phyloP scores from a whole-genome alignment of 2,329 filamentous ascomycete genomes.

The Diaporthe citri region DNA sequence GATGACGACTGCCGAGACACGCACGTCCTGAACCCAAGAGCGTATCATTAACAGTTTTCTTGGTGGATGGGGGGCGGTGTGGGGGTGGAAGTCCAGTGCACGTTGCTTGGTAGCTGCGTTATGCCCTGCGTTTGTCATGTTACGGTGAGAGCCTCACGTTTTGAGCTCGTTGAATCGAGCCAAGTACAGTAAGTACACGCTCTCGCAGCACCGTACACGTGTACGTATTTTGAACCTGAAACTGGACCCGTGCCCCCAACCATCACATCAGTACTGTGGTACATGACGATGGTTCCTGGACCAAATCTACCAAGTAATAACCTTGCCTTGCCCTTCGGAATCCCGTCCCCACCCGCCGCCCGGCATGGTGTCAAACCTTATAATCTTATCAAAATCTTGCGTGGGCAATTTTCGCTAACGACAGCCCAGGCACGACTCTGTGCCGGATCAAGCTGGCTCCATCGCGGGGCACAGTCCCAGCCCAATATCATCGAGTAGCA shows the following conservation, averaged over 20 bases:
- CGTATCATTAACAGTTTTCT: neutral
- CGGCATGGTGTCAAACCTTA: constrained; percentile 21
- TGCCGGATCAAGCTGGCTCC: neutral
- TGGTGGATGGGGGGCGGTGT: neutral
- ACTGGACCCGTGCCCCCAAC: neutral
- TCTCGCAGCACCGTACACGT: constrained; percentile 17
- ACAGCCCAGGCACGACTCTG: neutral
- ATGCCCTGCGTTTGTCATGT: neutral
- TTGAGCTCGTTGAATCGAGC: neutral
- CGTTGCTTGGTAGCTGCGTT: too few relatives aligned
- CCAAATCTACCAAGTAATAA: neutral
- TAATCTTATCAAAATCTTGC: constrained; percentile 15
- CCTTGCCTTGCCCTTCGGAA: constrained; percentile 20
- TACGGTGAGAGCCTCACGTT: constrained; percentile 6
- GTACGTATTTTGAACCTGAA: constrained; percentile 14
- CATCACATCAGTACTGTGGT: neutral
- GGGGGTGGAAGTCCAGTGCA: neutral
- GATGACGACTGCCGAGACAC: constrained; percentile 27
- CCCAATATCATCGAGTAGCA: neutral
- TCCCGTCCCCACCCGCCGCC: constrained; percentile 12
- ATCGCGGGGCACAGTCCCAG: neutral
- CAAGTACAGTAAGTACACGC: neutral
- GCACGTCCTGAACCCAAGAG: constrained; percentile 6
- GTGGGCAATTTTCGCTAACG: neutral
- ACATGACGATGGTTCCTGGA: constrained; percentile 13